Conservation (phyloP, 179 eudicot genomes). For the Carnegiea gigantea region DNA sequence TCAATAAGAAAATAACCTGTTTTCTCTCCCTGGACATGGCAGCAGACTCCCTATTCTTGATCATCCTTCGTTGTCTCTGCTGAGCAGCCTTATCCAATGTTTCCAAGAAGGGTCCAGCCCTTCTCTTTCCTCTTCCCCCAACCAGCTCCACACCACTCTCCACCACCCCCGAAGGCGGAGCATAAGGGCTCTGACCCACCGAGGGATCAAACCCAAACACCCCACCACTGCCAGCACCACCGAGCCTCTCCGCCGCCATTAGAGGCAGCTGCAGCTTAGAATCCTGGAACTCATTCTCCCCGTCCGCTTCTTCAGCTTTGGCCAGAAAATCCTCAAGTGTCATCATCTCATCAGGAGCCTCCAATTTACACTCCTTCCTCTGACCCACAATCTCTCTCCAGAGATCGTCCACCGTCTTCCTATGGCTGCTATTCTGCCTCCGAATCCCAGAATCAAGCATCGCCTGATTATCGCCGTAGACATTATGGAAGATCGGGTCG, state of each 20-base stretch:
- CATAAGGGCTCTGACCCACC: background rate
- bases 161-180: slow-evolving; percentile 8
- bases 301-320: slow-evolving; percentile 30
- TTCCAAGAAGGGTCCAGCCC: slow-evolving; percentile 42
- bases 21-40: slow-evolving; percentile 92
- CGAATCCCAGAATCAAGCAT: background rate
- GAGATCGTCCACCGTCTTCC: slow-evolving; percentile 40
- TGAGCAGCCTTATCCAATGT: slow-evolving; percentile 68
- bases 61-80: slow-evolving; percentile 88
- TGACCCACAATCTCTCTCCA: slow-evolving; percentile 43
- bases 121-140: slow-evolving; percentile 46
- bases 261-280: slow-evolving; percentile 19
- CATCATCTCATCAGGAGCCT: slow-evolving; percentile 40
- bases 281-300: slow-evolving; percentile 21
- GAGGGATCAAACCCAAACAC: slow-evolving; percentile 21
- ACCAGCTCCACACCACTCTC: slow-evolving; percentile 13
- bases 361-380: slow-evolving; percentile 40
- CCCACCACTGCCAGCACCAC: slow-evolving; percentile 4
- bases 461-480: no score
- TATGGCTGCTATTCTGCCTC: no score
- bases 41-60: slow-evolving; percentile 94
- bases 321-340: slow-evolving; percentile 47
- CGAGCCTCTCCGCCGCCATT: background rate
- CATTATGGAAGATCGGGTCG: background rate
- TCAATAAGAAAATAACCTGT: slow-evolving; percentile 45